A percentile compares a stretch with the other conserved stretches of the same genome.
phyloP scores from a whole-genome alignment of 2,329 filamentous ascomycete species.

The Stachybotrys elegans region DNA sequence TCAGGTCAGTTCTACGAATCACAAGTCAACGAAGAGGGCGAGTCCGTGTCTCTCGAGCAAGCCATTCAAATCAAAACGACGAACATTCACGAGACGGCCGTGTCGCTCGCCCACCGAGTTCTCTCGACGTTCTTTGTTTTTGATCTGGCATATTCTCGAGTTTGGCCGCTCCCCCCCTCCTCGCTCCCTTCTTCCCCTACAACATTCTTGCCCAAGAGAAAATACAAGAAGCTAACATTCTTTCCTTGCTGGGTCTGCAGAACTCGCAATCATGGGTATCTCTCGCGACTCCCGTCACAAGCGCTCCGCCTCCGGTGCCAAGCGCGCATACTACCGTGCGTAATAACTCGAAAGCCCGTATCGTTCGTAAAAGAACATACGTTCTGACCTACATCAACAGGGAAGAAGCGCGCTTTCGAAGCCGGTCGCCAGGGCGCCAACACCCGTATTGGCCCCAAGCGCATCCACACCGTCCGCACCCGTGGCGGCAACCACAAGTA shows the following conservation, averaged over 20 bases:
- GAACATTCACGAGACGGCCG: too few relatives aligned
- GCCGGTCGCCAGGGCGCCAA: constrained; percentile 98
- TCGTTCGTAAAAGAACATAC: constrained; percentile 47
- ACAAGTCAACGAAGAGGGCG: too few relatives aligned
- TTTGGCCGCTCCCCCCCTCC: too few relatives aligned
- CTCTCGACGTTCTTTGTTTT: too few relatives aligned
- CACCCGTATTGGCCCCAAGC: constrained; percentile 97
- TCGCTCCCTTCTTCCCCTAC: neutral
- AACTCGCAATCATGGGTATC: constrained; percentile 94
- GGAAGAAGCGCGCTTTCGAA: constrained; percentile 99
- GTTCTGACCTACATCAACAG: constrained; percentile 71
- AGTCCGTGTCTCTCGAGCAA: too few relatives aligned
- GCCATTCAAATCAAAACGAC: too few relatives aligned
- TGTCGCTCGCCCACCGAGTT: too few relatives aligned
- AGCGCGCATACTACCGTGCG: constrained; percentile 88
- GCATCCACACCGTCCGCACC: constrained; percentile 93
- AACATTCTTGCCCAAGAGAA: neutral
- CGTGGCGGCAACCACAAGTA: constrained; percentile 99
- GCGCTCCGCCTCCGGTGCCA: constrained; percentile 98
- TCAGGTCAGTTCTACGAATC: constrained; percentile 50
- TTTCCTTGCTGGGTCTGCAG: constrained; percentile 34
- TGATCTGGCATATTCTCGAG: too few relatives aligned
- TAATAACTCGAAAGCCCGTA: constrained; percentile 63
- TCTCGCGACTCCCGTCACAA: constrained; percentile 99
- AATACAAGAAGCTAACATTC: constrained; percentile 12